These are phyloP conservation scores for Colletotrichum destructivum DNA, from an alignment of 2,329 filamentous ascomycete species.

Conservation along the genomic window DNA sequence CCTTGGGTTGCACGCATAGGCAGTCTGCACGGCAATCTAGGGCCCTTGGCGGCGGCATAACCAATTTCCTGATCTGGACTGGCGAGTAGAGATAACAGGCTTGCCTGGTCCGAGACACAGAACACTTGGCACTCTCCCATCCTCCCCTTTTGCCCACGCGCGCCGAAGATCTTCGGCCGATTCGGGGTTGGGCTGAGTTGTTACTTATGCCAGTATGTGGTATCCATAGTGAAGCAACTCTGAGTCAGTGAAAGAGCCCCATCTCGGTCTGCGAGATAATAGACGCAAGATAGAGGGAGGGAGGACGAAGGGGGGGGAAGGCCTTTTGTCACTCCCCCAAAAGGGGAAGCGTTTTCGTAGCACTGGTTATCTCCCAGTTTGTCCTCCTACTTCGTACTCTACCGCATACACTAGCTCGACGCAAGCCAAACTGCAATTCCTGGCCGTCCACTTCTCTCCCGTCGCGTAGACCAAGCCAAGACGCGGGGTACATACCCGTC, in stretches of 20 bases:
- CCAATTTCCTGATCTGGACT: conserved; percentile 28
- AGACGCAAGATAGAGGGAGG: too few species aligned
- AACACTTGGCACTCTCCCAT: conserved; percentile 23
- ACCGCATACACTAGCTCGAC: conserved; percentile 19
- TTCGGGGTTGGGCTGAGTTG: background rate
- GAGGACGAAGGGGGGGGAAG: too few species aligned
- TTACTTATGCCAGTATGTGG: background rate
- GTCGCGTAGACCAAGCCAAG: conserved; percentile 24
- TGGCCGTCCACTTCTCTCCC: conserved; percentile 12
- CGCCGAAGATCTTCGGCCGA: background rate
- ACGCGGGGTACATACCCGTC: conserved; percentile 42
- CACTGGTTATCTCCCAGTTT: background rate
- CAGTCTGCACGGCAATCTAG: conserved; percentile 1
- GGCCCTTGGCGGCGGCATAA: conserved; percentile 23
- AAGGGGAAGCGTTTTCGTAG: conserved; percentile 8
- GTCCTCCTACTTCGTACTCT: background rate
- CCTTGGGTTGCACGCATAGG: conserved; percentile 31
- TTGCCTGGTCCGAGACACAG: conserved; percentile 8
- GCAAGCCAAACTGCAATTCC: conserved; percentile 19
- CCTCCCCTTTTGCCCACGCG: conserved; percentile 12
- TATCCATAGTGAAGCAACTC: background rate
- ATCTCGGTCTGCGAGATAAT: conserved; percentile 21
- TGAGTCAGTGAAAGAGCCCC: background rate
- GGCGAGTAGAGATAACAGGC: conserved; percentile 31
- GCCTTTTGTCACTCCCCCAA: background rate